A percentile compares a stretch with the other conserved stretches of the same genome.
phyloP scores from a whole-genome alignment of 768 basidiomycete species.

The Rhodotorula diobovata region DNA sequence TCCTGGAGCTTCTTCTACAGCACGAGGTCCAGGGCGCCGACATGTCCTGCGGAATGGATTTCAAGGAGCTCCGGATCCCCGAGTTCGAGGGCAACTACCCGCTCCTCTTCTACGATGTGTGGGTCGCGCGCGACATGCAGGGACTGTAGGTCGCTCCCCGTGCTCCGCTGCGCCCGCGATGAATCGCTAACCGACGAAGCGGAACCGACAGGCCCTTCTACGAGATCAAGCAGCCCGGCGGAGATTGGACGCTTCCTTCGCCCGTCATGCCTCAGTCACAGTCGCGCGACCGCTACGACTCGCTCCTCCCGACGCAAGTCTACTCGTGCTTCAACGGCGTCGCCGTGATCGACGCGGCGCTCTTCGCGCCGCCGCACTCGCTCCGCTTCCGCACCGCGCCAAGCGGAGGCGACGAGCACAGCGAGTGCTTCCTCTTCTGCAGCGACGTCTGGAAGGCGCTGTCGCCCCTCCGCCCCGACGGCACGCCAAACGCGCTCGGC shows the following conservation, averaged over 20 bases:
- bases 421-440: constrained; percentile 20
- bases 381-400: constrained; percentile 44
- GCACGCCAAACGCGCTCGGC: not conserved
- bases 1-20: constrained; percentile 47
- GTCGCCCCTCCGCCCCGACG: not conserved
- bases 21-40: constrained; percentile 46
- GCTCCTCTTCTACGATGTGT: constrained; percentile 47
- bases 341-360: constrained; percentile 36
- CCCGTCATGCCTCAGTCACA: constrained; percentile 3
- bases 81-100: constrained; percentile 24
- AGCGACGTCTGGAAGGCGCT: constrained; percentile 11
- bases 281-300: constrained; percentile 37
- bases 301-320: constrained; percentile 45
- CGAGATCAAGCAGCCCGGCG: constrained; percentile 23
- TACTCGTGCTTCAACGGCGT: constrained; percentile 47
- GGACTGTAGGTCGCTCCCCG: constrained; percentile 1
- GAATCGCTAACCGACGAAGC: not conserved
- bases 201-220: constrained; percentile 34
- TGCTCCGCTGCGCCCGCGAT: not conserved
- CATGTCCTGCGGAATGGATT: constrained; percentile 49
- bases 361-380: constrained; percentile 46
- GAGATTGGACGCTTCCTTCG: constrained; percentile 33
- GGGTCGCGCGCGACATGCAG: constrained; percentile 47
- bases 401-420: not conserved
- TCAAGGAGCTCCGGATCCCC: constrained; percentile 37